Base-by-base conservation (phyloP, 2,329 filamentous ascomycete genomes). In the Diaporthe helianthi region DNA sequence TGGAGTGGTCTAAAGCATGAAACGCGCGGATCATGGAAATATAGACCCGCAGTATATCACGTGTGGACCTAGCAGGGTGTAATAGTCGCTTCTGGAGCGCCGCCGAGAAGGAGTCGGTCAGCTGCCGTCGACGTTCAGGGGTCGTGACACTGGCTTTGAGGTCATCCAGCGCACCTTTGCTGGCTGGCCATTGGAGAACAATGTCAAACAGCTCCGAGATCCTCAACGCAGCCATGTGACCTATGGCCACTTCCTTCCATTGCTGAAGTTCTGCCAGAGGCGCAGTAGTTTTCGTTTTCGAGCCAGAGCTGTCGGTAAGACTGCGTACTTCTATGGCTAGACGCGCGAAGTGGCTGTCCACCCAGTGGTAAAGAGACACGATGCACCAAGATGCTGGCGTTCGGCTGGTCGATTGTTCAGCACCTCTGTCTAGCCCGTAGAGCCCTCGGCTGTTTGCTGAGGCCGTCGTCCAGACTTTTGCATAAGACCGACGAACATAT, bases 11-110 rank as follows among this genome's bases (percentile, higher is more conserved):
- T 4, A 95, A 83, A 31, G 88, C 86, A 75, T 93, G 90, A 73
- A 94, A 93, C 0, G 91, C 90, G 69, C 89, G 88, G 71, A 95
- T 94, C 81, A 94, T 91, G 72, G 88, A 89, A 69, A 94, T 92
- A 78, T 95, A 95, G 3, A 91, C 89, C 73, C 90, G 89, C 61
- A 95, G 78, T 41, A 95, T 93, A 71, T 93, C 88, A 3, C 92
- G 84, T 1, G 92, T 94, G 22, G 91, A 93, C 49, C 90, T 86
- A 3, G 92, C 92, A 1, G 92, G 90, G 75, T 95, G 92, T 13
- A 96, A 82, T 9, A 97, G 80, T 17, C 91, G 87, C 65, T 83
- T 85, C 69, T 89, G 87, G 22, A 95, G 79, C 13, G 90, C 86
- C 10, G 85, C 82, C 1, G 90, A 88, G 77, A 95, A 95, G 46